Evolutionary conservation across 257 asterid species (phyloP).

Genomic region (Striga asiatica): DNA sequence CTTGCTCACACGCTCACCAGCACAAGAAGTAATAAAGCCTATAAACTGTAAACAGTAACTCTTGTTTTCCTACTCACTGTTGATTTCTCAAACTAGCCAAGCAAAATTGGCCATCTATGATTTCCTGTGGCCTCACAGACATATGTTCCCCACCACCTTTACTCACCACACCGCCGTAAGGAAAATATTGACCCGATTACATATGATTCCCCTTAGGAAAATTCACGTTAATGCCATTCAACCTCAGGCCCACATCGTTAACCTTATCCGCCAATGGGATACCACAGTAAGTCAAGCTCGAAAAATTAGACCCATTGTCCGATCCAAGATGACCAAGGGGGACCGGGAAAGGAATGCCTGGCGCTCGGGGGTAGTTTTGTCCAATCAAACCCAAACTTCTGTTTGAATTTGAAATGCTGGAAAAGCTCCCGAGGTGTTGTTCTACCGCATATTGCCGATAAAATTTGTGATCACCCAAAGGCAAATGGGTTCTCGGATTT

Average conservation of each 20-base stretch:
- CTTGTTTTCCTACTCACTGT: not conserved
- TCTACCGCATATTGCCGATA: not conserved
- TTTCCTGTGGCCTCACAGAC: not conserved
- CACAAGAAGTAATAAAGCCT: too few relatives aligned
- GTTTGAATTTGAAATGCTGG: too few relatives aligned
- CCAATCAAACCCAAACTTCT: constrained; percentile 13
- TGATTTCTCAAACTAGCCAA: not conserved
- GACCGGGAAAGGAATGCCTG: constrained; percentile 15
- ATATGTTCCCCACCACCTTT: constrained; percentile 1
- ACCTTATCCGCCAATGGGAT: too few relatives aligned
- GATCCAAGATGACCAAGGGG: constrained; percentile 16
- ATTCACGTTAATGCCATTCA: constrained; percentile 8
- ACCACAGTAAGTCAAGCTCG: constrained; percentile 16
- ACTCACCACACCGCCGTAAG: not conserved
- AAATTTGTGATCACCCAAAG: constrained; percentile 7
- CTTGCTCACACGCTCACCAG: too few relatives aligned
- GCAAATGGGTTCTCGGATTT: constrained; percentile 12
- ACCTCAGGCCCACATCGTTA: constrained; percentile 7
- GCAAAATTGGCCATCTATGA: not conserved
- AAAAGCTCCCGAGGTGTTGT: constrained; percentile 1
- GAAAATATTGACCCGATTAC: constrained; percentile 4
- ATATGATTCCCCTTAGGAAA: constrained; percentile 3
- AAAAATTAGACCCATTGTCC: constrained; percentile 14
- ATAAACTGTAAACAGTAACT: not conserved
- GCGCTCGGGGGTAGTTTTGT: constrained; percentile 3